Percentiles rank a stretch among this genome's conserved stretches.
Evolutionary conservation across 441 rosid genomes (phyloP).

Genomic region (Brassica hybrid): DNA sequence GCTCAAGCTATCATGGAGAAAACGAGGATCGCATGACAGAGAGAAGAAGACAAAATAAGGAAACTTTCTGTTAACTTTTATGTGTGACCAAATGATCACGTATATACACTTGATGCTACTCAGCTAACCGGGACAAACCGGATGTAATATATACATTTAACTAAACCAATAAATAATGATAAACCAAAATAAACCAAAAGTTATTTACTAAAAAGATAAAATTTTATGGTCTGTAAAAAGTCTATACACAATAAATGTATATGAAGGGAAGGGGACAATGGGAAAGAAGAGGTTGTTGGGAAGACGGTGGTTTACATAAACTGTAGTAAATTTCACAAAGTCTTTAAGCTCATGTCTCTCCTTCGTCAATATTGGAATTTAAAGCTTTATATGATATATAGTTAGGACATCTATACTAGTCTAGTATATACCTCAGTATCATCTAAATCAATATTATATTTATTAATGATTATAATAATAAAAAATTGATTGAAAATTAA

Average conservation of each 20-base stretch:
- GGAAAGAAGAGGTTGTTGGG: constrained; percentile 15
- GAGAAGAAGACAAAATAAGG: no score
- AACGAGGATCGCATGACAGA: no score
- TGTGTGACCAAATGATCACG: no score
- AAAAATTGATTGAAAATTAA: not conserved
- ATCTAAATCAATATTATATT: no score
- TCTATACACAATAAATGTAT: constrained; percentile 2
- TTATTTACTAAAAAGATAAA: not conserved
- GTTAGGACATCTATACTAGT: constrained; percentile 4
- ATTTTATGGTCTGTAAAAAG: constrained; percentile 1
- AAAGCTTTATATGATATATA: not conserved
- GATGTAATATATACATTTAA: no score
- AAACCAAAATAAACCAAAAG: not conserved
- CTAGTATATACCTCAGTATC: not conserved
- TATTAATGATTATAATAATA: not conserved
- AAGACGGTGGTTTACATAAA: constrained; percentile 28
- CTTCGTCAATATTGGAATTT: constrained; percentile 22
- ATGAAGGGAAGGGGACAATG: not conserved
- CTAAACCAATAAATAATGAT: no score
- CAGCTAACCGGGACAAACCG: no score
- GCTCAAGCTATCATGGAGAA: no score
- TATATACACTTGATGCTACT: no score
- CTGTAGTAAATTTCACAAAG: constrained; percentile 7
- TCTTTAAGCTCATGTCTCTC: constrained; percentile 18
- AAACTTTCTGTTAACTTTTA: no score